Conservation (phyloP, 2,329 filamentous ascomycete species). For the Ceratocystis alfenasii region DNA sequence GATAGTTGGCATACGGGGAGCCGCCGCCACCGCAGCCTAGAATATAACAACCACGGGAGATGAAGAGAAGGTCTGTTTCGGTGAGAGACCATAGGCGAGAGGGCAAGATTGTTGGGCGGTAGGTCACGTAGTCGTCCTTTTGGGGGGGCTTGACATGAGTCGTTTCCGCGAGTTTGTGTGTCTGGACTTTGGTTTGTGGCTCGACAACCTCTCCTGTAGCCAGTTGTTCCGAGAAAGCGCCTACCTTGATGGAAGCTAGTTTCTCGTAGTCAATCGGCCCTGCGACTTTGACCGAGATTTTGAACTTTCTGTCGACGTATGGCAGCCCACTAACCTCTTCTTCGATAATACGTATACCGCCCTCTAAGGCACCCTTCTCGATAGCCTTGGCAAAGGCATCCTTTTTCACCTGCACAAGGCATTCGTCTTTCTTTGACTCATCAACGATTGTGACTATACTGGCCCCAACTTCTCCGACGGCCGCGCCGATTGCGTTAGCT, state of each 20-base stretch:
- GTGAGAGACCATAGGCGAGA: conserved; percentile 24
- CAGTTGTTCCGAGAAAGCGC: neutral
- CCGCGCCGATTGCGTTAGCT: conserved; percentile 25
- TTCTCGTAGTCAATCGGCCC: conserved; percentile 23
- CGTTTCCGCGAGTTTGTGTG: neutral
- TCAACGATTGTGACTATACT: conserved; percentile 24
- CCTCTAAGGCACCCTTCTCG: conserved; percentile 22
- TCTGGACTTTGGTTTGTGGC: conserved; percentile 1
- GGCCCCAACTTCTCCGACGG: conserved; percentile 25
- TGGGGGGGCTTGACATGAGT: conserved; percentile 22
- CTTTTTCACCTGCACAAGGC: conserved; percentile 22
- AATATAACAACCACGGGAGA: conserved; percentile 26
- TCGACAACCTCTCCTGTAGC: neutral
- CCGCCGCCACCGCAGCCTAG: conserved; percentile 26
- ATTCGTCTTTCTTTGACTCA: conserved; percentile 22
- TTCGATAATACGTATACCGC: conserved; percentile 23
- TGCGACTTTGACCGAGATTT: conserved; percentile 25
- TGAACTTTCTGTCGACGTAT: conserved; percentile 25
- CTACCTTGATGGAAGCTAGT: conserved; percentile 20
- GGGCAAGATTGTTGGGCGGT: conserved; percentile 36
- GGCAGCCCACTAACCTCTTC: conserved; percentile 25
- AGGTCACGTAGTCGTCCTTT: conserved; percentile 30
- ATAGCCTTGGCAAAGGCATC: conserved; percentile 23
- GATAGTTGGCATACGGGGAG: conserved; percentile 25
- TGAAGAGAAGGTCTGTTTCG: conserved; percentile 24